Percentiles rank a stretch among this genome's conserved stretches.
Evolutionary conservation across 768 basidiomycete species (phyloP).

Genomic region (Trametes villosa): DNA sequence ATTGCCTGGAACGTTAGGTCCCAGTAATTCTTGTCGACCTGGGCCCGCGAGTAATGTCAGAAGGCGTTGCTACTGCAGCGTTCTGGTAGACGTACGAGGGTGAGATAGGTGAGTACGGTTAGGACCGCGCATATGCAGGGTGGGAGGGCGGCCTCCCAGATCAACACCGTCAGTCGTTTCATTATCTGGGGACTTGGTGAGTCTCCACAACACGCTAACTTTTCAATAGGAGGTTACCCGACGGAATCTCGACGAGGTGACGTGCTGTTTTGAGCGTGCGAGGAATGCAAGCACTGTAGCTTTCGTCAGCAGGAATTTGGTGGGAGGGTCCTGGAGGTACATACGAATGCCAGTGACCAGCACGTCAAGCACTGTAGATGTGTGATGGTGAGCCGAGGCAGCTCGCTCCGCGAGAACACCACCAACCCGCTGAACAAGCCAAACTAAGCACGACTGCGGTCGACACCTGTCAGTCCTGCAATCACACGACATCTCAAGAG

Average conservation of each 20-base stretch:
- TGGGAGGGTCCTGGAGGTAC: not conserved
- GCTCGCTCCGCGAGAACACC: not conserved
- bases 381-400: not conserved
- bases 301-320: not conserved
- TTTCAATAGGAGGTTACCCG: conserved; percentile 8
- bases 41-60: not conserved
- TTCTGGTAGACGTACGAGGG: conserved; percentile 17
- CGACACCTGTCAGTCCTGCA: not conserved
- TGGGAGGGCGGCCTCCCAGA: conserved; percentile 36
- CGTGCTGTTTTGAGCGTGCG: conserved; percentile 23
- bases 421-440: conserved; percentile 22
- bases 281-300: conserved; percentile 25
- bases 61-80: not conserved
- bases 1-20: conserved; percentile 32
- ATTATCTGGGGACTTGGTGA: conserved; percentile 18
- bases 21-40: conserved; percentile 32
- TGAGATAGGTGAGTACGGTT: conserved; percentile 26
- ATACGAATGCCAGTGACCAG: conserved; percentile 26
- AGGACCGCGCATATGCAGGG: conserved; percentile 33
- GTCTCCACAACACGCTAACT: not conserved
- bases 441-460: conserved; percentile 23
- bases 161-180: conserved; percentile 24
- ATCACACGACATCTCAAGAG: not conserved
- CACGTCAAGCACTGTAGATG: conserved; percentile 24
- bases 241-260: conserved; percentile 27